A percentile compares a stretch with the other conserved stretches of the same genome.
Conservation (phyloP, 1,284 basidiomycete genomes). For the Cronartium ribicola region DNA sequence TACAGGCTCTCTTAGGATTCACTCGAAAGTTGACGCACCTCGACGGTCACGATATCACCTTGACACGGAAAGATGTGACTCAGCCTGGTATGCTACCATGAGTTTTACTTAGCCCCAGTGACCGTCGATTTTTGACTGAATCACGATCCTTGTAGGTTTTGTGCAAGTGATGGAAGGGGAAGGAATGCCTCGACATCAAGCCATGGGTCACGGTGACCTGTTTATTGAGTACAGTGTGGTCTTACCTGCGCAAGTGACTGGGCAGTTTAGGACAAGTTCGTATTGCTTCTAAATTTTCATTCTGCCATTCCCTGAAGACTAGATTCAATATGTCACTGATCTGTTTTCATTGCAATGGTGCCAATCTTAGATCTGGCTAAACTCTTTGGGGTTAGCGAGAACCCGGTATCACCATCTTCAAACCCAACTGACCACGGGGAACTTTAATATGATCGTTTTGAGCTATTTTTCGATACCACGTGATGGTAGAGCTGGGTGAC, state of each 20-base stretch:
- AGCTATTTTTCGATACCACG: neutral
- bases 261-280: constrained; percentile 30
- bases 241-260: constrained; percentile 58
- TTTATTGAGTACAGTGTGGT: constrained; percentile 88
- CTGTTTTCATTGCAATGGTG: neutral
- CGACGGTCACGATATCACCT: constrained; percentile 72
- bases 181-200: constrained; percentile 56
- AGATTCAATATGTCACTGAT: neutral
- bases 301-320: neutral
- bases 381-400: constrained; percentile 4
- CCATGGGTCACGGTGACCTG: constrained; percentile 65
- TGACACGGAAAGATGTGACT: constrained; percentile 71
- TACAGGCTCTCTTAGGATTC: constrained; percentile 72
- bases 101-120: constrained; percentile 43
- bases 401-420: neutral
- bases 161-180: constrained; percentile 79
- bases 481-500: neutral
- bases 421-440: neutral
- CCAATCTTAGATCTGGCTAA: neutral
- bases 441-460: neutral
- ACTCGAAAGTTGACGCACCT: constrained; percentile 79
- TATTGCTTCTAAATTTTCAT: neutral
- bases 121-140: constrained; percentile 7
- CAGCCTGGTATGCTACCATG: constrained; percentile 65
- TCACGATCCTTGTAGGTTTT: constrained; percentile 59